These are phyloP conservation scores for Trifolium fragiferum DNA, from an alignment of 306 rosid genomes.

Conservation along the genomic window DNA sequence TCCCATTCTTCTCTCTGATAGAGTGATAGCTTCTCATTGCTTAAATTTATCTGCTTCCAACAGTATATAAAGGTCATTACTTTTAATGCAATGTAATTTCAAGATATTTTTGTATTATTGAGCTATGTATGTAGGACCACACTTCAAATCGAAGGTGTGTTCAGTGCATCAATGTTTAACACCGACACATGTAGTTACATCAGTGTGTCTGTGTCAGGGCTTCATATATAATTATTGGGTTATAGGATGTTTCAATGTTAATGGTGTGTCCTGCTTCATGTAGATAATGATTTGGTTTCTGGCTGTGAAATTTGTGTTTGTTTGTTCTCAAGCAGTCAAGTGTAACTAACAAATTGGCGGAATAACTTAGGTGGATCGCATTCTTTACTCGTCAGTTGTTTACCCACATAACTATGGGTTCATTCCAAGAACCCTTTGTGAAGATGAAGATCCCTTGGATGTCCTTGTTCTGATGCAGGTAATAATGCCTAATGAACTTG, in stretches of 20 bases:
- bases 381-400: constrained; percentile 91
- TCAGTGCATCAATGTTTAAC: background rate
- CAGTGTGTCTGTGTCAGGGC: background rate
- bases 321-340: constrained; percentile 26
- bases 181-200: background rate
- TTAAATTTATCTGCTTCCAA: too few relatives aligned
- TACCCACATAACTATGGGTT: constrained; percentile 95
- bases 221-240: background rate
- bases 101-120: background rate
- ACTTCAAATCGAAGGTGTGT: background rate
- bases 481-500: constrained; percentile 34
- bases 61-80: background rate
- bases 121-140: background rate
- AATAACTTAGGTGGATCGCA: constrained; percentile 73
- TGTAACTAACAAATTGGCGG: constrained; percentile 37
- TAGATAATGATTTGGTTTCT: constrained; percentile 1
- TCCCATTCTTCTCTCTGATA: background rate
- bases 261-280: background rate
- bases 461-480: constrained; percentile 93
- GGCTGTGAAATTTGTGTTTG: constrained; percentile 5
- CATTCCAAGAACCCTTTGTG: constrained; percentile 88
- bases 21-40: too few relatives aligned
- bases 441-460: constrained; percentile 93
- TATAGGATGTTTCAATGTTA: constrained; percentile 4
- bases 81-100: background rate